A percentile compares a stretch with the other conserved stretches of the same genome.
phyloP scores from a whole-genome alignment of 306 rosid genomes.

The Acacia melanoxylon region DNA sequence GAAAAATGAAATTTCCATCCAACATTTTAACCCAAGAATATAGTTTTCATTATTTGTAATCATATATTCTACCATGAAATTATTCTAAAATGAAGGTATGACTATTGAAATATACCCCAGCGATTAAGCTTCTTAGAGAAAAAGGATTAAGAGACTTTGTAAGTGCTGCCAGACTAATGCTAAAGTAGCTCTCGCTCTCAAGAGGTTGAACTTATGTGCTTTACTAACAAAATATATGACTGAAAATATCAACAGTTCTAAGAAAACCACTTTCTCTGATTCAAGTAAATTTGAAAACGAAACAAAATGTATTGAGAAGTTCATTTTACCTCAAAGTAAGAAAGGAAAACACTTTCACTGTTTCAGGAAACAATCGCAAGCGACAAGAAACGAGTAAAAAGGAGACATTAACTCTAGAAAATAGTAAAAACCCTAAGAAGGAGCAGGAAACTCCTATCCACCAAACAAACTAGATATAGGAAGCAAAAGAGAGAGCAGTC shows the following conservation, averaged over 20 bases:
- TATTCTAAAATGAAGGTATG: too few species aligned
- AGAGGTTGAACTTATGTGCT: neutral
- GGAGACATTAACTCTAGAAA: neutral
- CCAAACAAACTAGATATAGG: too few species aligned
- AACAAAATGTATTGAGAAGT: neutral
- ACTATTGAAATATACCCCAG: too few species aligned
- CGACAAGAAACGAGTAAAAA: neutral
- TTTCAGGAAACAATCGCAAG: constrained; percentile 7
- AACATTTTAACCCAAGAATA: too few species aligned
- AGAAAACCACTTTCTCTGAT: neutral
- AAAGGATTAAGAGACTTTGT: too few species aligned
- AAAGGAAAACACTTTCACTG: neutral
- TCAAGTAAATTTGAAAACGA: neutral
- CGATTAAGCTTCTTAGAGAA: too few species aligned
- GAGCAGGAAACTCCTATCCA: too few species aligned
- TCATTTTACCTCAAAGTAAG: neutral
- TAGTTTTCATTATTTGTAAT: too few species aligned
- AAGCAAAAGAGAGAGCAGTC: too few species aligned
- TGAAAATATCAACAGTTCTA: neutral
- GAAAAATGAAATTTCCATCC: neutral
- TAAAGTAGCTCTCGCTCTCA: neutral
- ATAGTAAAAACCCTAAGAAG: too few species aligned
- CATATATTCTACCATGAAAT: too few species aligned
- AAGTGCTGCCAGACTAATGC: too few species aligned
- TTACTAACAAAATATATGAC: neutral